A percentile compares a stretch with the other conserved stretches of the same genome.
Evolutionary conservation across 192 early-diverging fungal genomes (phyloP).

Genomic region (Lunasporangiospora selenospora): DNA sequence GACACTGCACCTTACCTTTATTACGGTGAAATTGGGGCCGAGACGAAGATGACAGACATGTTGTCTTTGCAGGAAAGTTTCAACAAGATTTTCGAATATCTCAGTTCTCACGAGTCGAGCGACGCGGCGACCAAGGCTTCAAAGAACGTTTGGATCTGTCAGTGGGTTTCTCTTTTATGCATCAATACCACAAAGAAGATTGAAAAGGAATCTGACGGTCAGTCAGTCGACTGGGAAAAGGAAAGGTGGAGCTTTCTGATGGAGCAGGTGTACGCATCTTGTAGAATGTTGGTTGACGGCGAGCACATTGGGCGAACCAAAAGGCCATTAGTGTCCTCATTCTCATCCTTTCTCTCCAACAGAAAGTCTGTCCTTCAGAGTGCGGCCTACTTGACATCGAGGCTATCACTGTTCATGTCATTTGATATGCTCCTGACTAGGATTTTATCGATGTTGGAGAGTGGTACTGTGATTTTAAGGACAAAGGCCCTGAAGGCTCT

Average conservation of each 20-base stretch:
- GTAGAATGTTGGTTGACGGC: not conserved
- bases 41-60: constrained; percentile 13
- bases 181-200: not conserved
- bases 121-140: constrained; percentile 16
- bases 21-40: constrained; percentile 18
- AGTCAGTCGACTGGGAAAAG: too few relatives aligned
- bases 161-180: constrained; percentile 19
- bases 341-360: constrained; percentile 3
- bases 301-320: not conserved
- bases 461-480: constrained; percentile 71
- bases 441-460: constrained; percentile 68
- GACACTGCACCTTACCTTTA: constrained; percentile 11
- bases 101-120: constrained; percentile 10
- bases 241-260: constrained; percentile 19
- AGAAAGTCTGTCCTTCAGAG: constrained; percentile 27
- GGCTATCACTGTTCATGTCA: constrained; percentile 67
- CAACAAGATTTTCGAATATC: constrained; percentile 15
- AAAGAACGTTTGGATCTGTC: constrained; percentile 27
- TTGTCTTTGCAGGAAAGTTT: constrained; percentile 20
- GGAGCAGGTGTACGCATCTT: not conserved
- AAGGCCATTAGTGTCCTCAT: not conserved
- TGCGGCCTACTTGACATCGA: constrained; percentile 44
- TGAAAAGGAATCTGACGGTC: not conserved
- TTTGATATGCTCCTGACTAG: constrained; percentile 75
- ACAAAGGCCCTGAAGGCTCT: constrained; percentile 82